phyloP scores from a whole-genome alignment of 805 yeast species.

The Saccharomyces jurei region DNA sequence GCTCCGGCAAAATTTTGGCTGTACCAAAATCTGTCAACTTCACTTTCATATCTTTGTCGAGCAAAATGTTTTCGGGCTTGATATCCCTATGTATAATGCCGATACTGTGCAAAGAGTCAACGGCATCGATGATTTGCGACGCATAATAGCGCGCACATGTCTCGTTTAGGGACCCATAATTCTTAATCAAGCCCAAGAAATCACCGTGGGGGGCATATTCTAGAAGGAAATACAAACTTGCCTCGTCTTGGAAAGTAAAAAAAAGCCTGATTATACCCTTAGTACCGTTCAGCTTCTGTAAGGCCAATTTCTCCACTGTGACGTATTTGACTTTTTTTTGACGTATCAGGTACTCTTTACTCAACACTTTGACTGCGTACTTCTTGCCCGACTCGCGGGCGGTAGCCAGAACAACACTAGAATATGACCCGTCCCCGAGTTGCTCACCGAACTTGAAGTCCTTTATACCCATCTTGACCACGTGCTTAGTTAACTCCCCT shows the following conservation, averaged over 20 bases:
- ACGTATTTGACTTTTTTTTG: conserved; percentile 78
- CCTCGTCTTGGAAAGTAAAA: conserved; percentile 69
- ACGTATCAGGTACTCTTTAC: conserved; percentile 64
- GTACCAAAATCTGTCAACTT: conserved; percentile 77
- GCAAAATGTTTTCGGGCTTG: conserved; percentile 68
- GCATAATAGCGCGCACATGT: conserved; percentile 57
- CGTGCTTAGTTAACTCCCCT: conserved; percentile 45
- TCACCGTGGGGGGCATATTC: conserved; percentile 76
- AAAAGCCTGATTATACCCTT: conserved; percentile 60
- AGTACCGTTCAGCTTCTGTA: conserved; percentile 51
- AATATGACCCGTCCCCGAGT: conserved; percentile 89
- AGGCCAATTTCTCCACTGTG: conserved; percentile 68
- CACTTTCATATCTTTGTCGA: conserved; percentile 48
- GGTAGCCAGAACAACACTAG: conserved; percentile 78
- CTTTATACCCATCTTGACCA: conserved; percentile 50
- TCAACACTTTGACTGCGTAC: conserved; percentile 66
- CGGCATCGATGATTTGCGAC: conserved; percentile 66
- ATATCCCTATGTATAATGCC: conserved; percentile 73
- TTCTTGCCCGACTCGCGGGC: conserved; percentile 63
- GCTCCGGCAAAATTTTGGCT: conserved; percentile 52
- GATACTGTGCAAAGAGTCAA: conserved; percentile 57
- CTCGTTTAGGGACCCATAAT: conserved; percentile 56
- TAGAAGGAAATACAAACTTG: conserved; percentile 59
- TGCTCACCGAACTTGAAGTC: conserved; percentile 83
- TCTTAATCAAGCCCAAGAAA: conserved; percentile 52